Conservation (phyloP, 2,329 filamentous ascomycete genomes). For the Trichoderma citrinoviride region DNA sequence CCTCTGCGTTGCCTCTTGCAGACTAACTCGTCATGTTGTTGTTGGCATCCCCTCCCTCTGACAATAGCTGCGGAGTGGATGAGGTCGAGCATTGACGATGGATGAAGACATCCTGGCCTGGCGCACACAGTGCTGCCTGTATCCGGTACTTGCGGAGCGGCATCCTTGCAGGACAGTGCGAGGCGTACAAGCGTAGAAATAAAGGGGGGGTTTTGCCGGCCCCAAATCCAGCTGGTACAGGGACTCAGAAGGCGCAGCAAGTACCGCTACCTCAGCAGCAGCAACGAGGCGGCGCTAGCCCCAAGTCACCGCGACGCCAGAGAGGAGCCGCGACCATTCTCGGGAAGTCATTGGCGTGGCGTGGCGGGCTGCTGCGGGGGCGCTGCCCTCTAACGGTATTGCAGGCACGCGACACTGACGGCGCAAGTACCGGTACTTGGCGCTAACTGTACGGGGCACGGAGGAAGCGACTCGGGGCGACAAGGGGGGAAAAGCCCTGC, state of each 20-base stretch:
- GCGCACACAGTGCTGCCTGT: background rate
- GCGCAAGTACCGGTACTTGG: background rate
- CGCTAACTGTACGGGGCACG: background rate
- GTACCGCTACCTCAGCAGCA: background rate
- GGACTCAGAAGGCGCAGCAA: background rate
- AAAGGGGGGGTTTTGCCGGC: background rate
- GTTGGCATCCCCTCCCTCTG: background rate
- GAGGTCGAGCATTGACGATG: background rate
- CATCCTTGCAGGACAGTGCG: background rate
- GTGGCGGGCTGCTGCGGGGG: constrained; percentile 10
- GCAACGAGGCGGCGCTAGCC: background rate
- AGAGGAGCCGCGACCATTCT: background rate
- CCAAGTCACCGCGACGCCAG: background rate
- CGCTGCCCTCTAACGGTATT: constrained; percentile 3
- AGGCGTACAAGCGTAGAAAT: background rate
- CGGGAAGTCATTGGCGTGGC: constrained; percentile 9
- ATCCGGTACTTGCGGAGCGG: background rate
- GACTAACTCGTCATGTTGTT: background rate
- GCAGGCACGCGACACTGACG: constrained; percentile 22
- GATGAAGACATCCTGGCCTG: background rate
- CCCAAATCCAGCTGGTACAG: background rate
- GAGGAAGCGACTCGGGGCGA: background rate
- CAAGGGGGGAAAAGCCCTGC: background rate
- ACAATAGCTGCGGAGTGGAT: background rate
- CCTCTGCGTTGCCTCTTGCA: background rate